Evolutionary conservation across 192 early-diverging fungal genomes (phyloP).

Genomic region (Phycomyces nitens): DNA sequence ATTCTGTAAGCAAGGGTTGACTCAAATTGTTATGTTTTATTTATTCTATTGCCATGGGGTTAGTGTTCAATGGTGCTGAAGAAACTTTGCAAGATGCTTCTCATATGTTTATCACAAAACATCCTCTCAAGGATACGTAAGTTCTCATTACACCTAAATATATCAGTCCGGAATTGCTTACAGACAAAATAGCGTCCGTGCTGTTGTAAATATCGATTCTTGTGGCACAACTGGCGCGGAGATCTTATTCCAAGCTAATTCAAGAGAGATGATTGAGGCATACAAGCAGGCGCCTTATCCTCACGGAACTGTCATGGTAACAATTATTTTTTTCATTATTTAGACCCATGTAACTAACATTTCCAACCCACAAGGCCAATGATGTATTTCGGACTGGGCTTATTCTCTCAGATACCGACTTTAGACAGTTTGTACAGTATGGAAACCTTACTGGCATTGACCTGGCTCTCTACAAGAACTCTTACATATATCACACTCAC

Average conservation of each 20-base stretch:
- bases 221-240: constrained; percentile 64
- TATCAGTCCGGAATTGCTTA: too few species aligned
- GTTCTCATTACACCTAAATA: too few species aligned
- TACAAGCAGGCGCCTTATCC: constrained; percentile 59
- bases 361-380: constrained; percentile 38
- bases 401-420: constrained; percentile 73
- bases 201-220: constrained; percentile 76
- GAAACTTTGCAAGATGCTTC: constrained; percentile 74
- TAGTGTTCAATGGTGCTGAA: constrained; percentile 76
- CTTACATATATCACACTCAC: constrained; percentile 71
- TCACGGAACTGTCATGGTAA: constrained; percentile 64
- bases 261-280: constrained; percentile 62
- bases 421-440: constrained; percentile 69
- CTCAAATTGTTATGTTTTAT: neutral
- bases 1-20: constrained; percentile 44
- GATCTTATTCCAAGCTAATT: constrained; percentile 76
- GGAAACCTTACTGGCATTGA: constrained; percentile 63
- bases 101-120: constrained; percentile 66
- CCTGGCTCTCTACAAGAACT: constrained; percentile 72
- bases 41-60: neutral
- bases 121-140: constrained; percentile 43
- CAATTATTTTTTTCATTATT: neutral
- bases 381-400: constrained; percentile 57
- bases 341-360: neutral
- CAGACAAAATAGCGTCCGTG: constrained; percentile 49